Conservation (phyloP, 805 yeast genomes). For the Yarrowia deformans region DNA sequence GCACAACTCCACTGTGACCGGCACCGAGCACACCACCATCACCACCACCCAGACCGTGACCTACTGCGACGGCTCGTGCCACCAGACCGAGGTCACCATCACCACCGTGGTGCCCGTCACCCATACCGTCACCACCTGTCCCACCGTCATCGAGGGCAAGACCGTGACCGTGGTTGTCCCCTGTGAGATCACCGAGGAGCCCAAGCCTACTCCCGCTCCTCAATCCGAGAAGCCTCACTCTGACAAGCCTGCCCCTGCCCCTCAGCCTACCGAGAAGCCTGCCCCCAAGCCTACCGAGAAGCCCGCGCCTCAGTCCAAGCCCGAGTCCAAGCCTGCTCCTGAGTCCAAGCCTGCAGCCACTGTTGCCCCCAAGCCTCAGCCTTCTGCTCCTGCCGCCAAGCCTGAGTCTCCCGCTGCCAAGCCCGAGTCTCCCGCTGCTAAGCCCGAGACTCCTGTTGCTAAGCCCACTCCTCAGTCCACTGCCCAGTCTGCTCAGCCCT, state of each 20-base stretch:
- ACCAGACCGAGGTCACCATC: constrained; percentile 21
- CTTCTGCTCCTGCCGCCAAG: constrained; percentile 1
- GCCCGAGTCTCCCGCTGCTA: neutral
- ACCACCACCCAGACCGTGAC: constrained; percentile 22
- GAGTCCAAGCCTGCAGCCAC: neutral
- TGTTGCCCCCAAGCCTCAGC: neutral
- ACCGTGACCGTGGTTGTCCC: constrained; percentile 21
- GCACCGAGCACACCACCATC: constrained; percentile 11
- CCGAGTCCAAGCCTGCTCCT: neutral
- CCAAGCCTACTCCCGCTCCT: constrained; percentile 1
- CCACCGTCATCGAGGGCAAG: constrained; percentile 22
- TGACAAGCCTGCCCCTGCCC: neutral
- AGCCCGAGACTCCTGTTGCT: neutral
- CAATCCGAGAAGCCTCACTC: constrained; percentile 3
- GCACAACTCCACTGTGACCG: neutral
- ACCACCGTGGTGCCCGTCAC: constrained; percentile 21
- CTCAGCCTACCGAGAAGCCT: neutral
- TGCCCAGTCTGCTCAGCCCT: neutral
- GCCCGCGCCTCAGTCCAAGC: neutral
- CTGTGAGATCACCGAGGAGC: neutral
- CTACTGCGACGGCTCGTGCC: constrained; percentile 13
- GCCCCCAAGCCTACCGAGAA: neutral
- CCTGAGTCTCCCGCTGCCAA: neutral
- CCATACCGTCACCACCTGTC: constrained; percentile 26
- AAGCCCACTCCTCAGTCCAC: neutral